These are phyloP conservation scores for Pestalotiopsis sp. DNA, from an alignment of 2,329 filamentous ascomycete genomes.

Conservation along the genomic window DNA sequence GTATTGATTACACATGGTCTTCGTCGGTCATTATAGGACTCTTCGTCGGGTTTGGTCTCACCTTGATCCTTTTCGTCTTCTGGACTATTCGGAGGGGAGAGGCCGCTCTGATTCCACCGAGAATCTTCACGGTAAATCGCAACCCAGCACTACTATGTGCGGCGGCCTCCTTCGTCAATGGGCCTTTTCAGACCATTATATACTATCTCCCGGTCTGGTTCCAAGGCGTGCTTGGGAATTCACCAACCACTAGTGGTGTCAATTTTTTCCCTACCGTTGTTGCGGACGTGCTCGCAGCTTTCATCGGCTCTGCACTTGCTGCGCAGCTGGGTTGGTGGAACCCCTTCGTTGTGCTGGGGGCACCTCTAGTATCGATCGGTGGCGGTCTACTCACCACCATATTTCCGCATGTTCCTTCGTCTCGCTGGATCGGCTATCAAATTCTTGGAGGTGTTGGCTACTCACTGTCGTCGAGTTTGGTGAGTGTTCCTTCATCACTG, in stretches of 20 bases:
- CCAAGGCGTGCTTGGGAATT: neutral
- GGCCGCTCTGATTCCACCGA: neutral
- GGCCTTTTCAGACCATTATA: neutral
- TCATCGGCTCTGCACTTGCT: neutral
- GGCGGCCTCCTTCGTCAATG: neutral
- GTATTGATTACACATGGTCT: constrained; percentile 51
- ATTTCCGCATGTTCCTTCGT: constrained; percentile 13
- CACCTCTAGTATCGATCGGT: constrained; percentile 13
- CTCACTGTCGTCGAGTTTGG: constrained; percentile 14
- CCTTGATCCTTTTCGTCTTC: constrained; percentile 46
- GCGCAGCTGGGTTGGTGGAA: neutral
- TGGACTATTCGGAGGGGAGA: neutral
- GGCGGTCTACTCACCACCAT: constrained; percentile 18
- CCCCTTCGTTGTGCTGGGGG: constrained; percentile 15
- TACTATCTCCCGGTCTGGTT: neutral
- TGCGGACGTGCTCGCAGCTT: neutral
- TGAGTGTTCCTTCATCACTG: constrained; percentile 1
- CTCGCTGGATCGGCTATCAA: constrained; percentile 20
- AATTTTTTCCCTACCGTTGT: neutral
- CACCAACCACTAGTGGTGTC: neutral
- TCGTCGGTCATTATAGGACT: constrained; percentile 49
- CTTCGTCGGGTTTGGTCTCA: constrained; percentile 46
- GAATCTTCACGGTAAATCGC: neutral
- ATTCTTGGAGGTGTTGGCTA: constrained; percentile 17
- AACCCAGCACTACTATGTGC: neutral